Evolutionary conservation across 257 asterid species (phyloP), one percentile per base, ranked within the genome.

Genomic region (Cynanchum wilfordii): DNA sequence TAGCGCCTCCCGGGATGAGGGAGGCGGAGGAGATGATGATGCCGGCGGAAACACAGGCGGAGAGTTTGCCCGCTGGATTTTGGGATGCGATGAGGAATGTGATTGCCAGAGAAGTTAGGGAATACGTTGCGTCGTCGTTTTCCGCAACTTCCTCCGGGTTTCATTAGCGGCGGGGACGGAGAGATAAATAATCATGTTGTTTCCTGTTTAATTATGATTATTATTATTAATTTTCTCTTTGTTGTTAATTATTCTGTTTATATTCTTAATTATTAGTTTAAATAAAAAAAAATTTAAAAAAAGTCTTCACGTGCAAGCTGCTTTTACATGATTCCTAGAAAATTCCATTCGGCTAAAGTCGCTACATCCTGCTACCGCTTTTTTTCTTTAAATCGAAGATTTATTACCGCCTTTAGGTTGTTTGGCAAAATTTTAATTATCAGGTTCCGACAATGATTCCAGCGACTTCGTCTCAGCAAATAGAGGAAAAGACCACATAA

Each of bases 71-170:
- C 81, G 80, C 68, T 50, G 92, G 86, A 58, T 91, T 89, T 62
- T 91, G 97, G 97, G 90, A 84, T 76, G 88, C 60, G 65, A 89
- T 87, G 97, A 87, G 90, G 82, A 77, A 77, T 73, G 97, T 85
- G 79, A 86, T 89, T 16, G 96, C 89, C 54, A 85, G 75, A 72
- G 96, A 91, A 79, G 96, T 89, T 60, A 85, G 91, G 77, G 91
- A 89, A 22, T 91, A 82, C 2, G 96, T 89, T 76, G 72, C 91
- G 82, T 30, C 91, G 86, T 88, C 97, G 81, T 87, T 80, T 25
- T 73, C 83, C 11, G 86, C 82, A 20, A 56, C 85, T 82, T 84
- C 93, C 51, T 51, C 88, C 3, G 84, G 85, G 79, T 85, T 87
- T 82, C 89, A 79, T 71, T 86, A 84, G 60, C 47, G 11, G 47